phyloP scores from a whole-genome alignment of 805 yeast species.

The Nakazawaea ishiwadae region DNA sequence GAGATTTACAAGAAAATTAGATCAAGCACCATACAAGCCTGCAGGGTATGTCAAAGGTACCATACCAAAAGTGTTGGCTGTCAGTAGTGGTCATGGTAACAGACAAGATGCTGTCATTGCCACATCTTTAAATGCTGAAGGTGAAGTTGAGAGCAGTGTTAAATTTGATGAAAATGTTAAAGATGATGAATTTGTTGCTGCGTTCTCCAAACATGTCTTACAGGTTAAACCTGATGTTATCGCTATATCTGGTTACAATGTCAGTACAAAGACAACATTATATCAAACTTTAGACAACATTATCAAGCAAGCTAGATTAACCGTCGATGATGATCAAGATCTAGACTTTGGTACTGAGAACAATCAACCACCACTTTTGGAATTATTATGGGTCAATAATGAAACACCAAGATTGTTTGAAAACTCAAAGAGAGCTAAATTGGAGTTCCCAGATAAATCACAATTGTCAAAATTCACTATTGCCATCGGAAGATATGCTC shows the following conservation, averaged over 20 bases:
- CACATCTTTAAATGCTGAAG: conserved; percentile 71
- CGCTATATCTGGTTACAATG: conserved; percentile 85
- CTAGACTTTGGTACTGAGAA: conserved; percentile 26
- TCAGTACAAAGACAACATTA: conserved; percentile 53
- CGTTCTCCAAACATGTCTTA: conserved; percentile 54
- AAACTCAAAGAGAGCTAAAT: conserved; percentile 65
- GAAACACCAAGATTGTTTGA: conserved; percentile 91
- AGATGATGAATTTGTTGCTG: conserved; percentile 58
- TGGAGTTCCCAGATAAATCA: conserved; percentile 83
- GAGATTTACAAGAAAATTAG: conserved; percentile 63
- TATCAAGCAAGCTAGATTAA: conserved; percentile 49
- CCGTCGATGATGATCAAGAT: conserved; percentile 43
- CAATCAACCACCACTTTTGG: conserved; percentile 49
- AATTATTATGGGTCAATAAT: conserved; percentile 81
- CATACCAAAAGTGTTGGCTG: conserved; percentile 74
- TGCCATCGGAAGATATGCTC: conserved; percentile 87
- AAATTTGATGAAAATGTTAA: conserved; percentile 77
- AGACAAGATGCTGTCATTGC: conserved; percentile 85
- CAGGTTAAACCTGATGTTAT: conserved; percentile 82
- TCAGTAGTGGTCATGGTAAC: conserved; percentile 85
- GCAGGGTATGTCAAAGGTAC: conserved; percentile 74
- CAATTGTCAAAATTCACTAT: conserved; percentile 78
- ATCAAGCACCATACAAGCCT: conserved; percentile 93
- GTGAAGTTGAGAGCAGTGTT: conserved; percentile 69
- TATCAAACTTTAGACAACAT: conserved; percentile 51